These are phyloP conservation scores for Pezicula carpinea DNA, from an alignment of 2,329 filamentous ascomycete genomes.

Conservation along the genomic window DNA sequence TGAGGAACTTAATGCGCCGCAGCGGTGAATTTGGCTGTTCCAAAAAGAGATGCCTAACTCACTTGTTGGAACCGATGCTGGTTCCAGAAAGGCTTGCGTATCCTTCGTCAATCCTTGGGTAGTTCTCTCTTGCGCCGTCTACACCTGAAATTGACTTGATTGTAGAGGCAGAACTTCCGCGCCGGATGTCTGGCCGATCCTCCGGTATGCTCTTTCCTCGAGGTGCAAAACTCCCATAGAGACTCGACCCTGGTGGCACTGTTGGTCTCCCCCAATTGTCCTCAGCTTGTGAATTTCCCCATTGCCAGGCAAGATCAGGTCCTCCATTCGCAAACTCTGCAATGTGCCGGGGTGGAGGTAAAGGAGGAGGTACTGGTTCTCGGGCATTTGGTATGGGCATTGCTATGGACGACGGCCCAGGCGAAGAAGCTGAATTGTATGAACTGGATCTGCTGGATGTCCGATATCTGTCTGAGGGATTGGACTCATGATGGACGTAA, in stretches of 20 bases:
- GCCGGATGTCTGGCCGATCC: constrained; percentile 25
- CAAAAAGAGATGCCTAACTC: constrained; percentile 13
- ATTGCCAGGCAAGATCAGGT: constrained; percentile 58
- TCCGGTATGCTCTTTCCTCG: constrained; percentile 17
- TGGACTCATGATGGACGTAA: constrained; percentile 36
- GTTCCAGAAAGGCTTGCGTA: constrained; percentile 31
- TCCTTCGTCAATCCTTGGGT: constrained; percentile 28
- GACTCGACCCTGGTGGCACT: constrained; percentile 43
- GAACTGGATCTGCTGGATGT: constrained; percentile 21
- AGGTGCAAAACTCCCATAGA: constrained; percentile 39
- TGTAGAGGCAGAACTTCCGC: constrained; percentile 33
- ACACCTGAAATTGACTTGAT: constrained; percentile 44
- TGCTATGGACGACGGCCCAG: constrained; percentile 40
- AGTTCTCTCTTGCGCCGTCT: constrained; percentile 29
- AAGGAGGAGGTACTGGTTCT: constrained; percentile 51
- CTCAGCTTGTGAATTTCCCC: constrained; percentile 50
- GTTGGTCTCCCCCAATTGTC: constrained; percentile 39
- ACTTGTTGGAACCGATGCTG: constrained; percentile 27
- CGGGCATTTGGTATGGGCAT: constrained; percentile 60
- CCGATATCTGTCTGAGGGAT: constrained; percentile 26
- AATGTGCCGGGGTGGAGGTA: constrained; percentile 59
- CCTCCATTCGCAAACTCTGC: constrained; percentile 49
- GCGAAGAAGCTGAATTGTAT: constrained; percentile 29
- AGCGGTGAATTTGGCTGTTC: no score
- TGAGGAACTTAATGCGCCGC: no score